A percentile compares a stretch with the other conserved stretches of the same genome.
Conservation (phyloP, 2,329 filamentous ascomycete genomes). For the Paramyrothecium sp. region DNA sequence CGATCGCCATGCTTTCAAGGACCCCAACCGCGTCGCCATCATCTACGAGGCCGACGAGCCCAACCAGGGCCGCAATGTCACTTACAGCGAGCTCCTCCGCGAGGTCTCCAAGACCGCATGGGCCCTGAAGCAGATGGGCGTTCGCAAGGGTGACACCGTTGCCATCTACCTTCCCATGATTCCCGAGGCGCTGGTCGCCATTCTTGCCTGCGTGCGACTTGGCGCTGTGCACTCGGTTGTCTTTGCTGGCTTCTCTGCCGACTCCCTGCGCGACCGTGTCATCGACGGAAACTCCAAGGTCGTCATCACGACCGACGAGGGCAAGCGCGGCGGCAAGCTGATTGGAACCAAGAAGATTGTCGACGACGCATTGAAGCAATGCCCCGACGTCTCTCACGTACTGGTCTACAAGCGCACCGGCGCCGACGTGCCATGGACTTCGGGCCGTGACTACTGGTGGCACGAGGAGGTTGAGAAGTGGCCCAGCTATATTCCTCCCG, state of each 20-base stretch:
- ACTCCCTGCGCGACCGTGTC: slow-evolving; percentile 93
- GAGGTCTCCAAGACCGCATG: slow-evolving; percentile 87
- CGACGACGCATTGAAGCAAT: slow-evolving; percentile 95
- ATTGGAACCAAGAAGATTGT: slow-evolving; percentile 99
- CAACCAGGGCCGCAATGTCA: slow-evolving; percentile 81
- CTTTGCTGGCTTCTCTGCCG: slow-evolving; percentile 95
- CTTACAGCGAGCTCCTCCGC: slow-evolving; percentile 88
- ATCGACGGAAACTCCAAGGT: slow-evolving; percentile 88
- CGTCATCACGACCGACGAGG: slow-evolving; percentile 96
- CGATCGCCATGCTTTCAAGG: slow-evolving; percentile 92
- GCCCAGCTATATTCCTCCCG: slow-evolving; percentile 86
- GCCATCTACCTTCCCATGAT: slow-evolving; percentile 99
- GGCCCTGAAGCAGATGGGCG: slow-evolving; percentile 90
- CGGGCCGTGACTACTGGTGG: slow-evolving; percentile 94
- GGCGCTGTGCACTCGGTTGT: slow-evolving; percentile 96
- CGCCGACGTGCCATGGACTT: slow-evolving; percentile 85
- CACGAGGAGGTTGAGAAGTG: slow-evolving; percentile 98
- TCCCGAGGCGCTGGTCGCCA: slow-evolving; percentile 87
- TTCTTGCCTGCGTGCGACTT: slow-evolving; percentile 88
- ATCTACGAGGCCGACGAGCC: slow-evolving; percentile 98
- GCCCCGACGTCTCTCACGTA: slow-evolving; percentile 80
- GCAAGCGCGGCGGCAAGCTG: slow-evolving; percentile 94
- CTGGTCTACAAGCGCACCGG: slow-evolving; percentile 96
- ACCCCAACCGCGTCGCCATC: slow-evolving; percentile 90
- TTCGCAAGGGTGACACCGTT: slow-evolving; percentile 95